A percentile compares a stretch with the other conserved stretches of the same genome.
These are phyloP conservation scores for Lonicera japonica DNA, from an alignment of 129 eudicot genomes.

Conservation along the genomic window DNA sequence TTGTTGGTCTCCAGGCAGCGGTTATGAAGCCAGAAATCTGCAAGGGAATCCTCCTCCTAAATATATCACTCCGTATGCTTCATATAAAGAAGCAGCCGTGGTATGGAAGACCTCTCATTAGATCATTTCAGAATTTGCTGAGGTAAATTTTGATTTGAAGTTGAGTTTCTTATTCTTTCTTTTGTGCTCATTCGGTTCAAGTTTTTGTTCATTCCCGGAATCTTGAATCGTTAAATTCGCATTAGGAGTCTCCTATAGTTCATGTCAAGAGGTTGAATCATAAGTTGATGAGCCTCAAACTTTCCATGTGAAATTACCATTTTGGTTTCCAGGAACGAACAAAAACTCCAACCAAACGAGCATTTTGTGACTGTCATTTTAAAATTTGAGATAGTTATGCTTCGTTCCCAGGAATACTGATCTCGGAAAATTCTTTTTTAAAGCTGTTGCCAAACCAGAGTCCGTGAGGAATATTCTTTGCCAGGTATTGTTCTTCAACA, in stretches of 20 bases:
- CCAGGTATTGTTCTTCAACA: constrained; percentile 50
- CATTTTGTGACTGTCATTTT: too few species aligned
- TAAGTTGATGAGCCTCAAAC: too few species aligned
- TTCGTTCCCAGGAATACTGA: constrained; percentile 65
- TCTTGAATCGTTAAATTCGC: too few species aligned
- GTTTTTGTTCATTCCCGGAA: too few species aligned
- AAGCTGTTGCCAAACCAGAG: constrained; percentile 66
- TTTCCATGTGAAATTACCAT: too few species aligned
- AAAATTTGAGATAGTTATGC: neutral
- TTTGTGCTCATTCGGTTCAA: too few species aligned
- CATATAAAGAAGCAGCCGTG: constrained; percentile 88
- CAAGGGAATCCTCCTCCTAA: constrained; percentile 71
- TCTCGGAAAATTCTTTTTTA: constrained; percentile 70
- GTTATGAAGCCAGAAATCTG: constrained; percentile 59
- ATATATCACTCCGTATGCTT: constrained; percentile 95
- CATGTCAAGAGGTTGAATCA: too few species aligned
- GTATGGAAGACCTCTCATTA: constrained; percentile 79
- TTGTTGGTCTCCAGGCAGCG: constrained; percentile 98
- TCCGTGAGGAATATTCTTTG: constrained; percentile 80
- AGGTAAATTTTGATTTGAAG: constrained; percentile 32
- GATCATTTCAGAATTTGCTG: constrained; percentile 72
- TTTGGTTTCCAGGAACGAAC: too few species aligned
- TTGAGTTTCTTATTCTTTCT: too few species aligned
- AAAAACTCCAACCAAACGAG: too few species aligned
- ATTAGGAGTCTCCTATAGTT: too few species aligned